Base-by-base conservation (phyloP, 1,284 basidiomycete genomes). In the Pisolithus thermaeus region DNA sequence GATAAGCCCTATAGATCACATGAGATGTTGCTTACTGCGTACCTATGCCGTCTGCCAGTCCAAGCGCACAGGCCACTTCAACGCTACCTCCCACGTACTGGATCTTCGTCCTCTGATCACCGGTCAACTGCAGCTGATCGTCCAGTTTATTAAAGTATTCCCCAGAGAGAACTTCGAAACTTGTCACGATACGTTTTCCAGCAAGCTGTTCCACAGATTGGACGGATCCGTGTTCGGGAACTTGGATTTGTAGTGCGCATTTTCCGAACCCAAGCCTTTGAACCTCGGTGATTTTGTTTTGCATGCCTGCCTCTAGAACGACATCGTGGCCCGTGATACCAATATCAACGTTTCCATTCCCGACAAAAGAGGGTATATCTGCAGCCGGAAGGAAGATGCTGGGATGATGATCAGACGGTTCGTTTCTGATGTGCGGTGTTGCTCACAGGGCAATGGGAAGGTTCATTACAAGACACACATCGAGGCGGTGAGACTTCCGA, bases 361-460 rank as follows among this genome's bases (percentile, higher is more conserved):
- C 97, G 36, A 99, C 97, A 71, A 98, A 99, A 35, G 94, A 96
- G 11, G 96, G 96, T 58, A 99, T 99, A 66, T 99, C 97, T 7
- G 91, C 80, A 1, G 97, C 97, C 22, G 97, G 96, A 18, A 99
- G 86, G 72, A 99, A 99, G 30, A 99, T 90, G 20, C 94, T 96
- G 67, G 7, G n/a, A 32, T 35, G 20, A 45, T 22, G 41, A 32
- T 43, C 25, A 43, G 42, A 22, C 9, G n/a, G 16, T 30, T 20
- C 8, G 40, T n/a, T 32, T 36, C 28, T 50, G 20, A 22, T 16
- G 22, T 12, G 7, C 20, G 28, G 28, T 14, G 32, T 35, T n/a
- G 61, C 76, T 42, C 61, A 93, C 87, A 98, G 83, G 6, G 94
- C 94, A 57, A 99, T 93, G 46, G 87, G 86, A 64, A 94, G 92